Percentiles rank a stretch among this genome's conserved stretches.
phyloP scores from a whole-genome alignment of 2,329 filamentous ascomycete species.

The Chrysoporthe cubensis region DNA sequence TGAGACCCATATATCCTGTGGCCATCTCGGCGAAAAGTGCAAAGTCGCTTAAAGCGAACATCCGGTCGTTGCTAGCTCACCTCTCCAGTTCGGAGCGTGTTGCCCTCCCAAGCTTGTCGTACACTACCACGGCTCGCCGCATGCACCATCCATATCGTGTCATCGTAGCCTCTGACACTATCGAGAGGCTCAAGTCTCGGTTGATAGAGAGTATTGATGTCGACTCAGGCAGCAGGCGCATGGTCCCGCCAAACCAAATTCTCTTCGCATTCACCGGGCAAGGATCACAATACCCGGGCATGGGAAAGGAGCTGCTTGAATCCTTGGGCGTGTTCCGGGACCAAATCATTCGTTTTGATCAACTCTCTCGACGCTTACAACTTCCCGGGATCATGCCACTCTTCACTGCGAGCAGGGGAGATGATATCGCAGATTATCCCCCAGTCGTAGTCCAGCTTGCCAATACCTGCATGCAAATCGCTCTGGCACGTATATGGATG shows the following conservation, averaged over 20 bases:
- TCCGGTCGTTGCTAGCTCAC: too few species aligned
- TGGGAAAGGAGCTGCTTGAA: background rate
- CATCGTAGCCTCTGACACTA: background rate
- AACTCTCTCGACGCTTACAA: background rate
- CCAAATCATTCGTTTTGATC: background rate
- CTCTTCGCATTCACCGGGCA: background rate
- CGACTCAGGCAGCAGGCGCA: too few species aligned
- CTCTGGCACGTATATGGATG: background rate
- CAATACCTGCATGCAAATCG: background rate
- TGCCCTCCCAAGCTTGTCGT: background rate
- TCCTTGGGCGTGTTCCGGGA: background rate
- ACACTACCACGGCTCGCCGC: background rate
- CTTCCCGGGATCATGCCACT: background rate
- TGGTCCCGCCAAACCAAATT: too few species aligned
- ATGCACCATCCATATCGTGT: background rate
- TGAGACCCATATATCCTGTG: too few species aligned
- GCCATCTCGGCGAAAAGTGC: too few species aligned
- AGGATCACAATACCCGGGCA: background rate
- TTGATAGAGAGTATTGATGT: too few species aligned
- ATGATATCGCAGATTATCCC: too few species aligned
- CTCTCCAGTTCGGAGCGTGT: too few species aligned
- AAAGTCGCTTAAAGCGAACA: too few species aligned
- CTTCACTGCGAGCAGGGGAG: background rate
- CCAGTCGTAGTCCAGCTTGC: background rate
- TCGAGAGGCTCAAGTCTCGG: too few species aligned